A percentile compares a stretch with the other conserved stretches of the same genome.
These are phyloP conservation scores for Ajuga chamaepitys DNA, from an alignment of 257 asterid species.

Conservation along the genomic window DNA sequence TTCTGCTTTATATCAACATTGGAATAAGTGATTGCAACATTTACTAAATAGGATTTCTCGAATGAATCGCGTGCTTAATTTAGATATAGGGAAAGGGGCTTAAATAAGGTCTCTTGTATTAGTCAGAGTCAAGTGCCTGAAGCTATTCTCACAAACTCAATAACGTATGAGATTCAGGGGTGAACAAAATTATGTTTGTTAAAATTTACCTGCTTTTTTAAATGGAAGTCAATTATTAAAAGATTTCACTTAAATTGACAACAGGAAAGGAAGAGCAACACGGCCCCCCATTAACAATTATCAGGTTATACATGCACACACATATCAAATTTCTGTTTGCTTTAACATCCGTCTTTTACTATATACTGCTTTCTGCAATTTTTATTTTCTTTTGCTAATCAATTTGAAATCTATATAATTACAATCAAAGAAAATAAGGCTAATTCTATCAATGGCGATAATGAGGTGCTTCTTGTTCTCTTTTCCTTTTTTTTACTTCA, in stretches of 20 bases:
- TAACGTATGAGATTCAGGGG: neutral
- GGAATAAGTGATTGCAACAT: neutral
- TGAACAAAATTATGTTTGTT: neutral
- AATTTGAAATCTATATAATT: slow-evolving; percentile 6
- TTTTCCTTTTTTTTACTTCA: no score
- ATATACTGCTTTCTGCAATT: neutral
- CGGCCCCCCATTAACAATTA: no score
- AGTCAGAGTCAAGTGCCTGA: neutral
- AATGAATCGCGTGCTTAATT: neutral
- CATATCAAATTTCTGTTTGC: neutral
- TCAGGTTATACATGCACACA: neutral
- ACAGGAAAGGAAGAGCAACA: no score
- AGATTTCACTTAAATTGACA: slow-evolving; percentile 1
- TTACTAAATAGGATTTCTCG: no score
- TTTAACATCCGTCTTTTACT: neutral
- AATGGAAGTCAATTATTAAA: neutral
- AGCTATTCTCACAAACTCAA: neutral
- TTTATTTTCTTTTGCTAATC: neutral
- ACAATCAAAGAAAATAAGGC: slow-evolving; percentile 2
- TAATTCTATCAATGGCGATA: neutral
- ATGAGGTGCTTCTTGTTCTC: neutral
- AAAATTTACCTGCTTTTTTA: neutral
- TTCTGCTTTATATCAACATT: neutral
- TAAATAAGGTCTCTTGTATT: neutral
- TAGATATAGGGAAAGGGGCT: neutral